A percentile compares a stretch with the other conserved stretches of the same genome.
These are phyloP conservation scores for Acer campestre DNA, from an alignment of 345 rosid species.

Conservation along the genomic window DNA sequence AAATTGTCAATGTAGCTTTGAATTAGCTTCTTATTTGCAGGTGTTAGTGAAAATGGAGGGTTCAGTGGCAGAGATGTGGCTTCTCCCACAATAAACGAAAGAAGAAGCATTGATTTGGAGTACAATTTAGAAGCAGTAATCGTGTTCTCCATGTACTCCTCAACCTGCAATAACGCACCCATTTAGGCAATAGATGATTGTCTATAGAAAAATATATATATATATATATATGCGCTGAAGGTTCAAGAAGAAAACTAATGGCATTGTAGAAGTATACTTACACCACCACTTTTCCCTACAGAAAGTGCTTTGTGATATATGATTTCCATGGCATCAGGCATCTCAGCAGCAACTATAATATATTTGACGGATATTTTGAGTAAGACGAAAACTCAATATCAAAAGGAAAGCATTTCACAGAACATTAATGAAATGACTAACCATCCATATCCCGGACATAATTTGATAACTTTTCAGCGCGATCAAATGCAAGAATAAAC, in stretches of 20 bases:
- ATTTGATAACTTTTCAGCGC: conserved; percentile 57
- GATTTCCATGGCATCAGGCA: conserved; percentile 84
- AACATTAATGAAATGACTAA: conserved; percentile 33
- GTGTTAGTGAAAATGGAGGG: conserved; percentile 56
- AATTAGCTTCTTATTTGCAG: conserved; percentile 52
- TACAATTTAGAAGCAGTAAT: conserved; percentile 52
- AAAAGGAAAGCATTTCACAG: background rate
- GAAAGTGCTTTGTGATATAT: conserved; percentile 62
- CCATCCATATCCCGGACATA: conserved; percentile 56
- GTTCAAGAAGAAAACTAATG: conserved; percentile 6
- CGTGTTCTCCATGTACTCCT: conserved; percentile 60
- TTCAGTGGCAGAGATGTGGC: conserved; percentile 59
- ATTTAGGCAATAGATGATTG: background rate
- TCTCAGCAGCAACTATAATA: conserved; percentile 57
- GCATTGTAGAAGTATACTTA: conserved; percentile 31
- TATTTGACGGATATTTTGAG: conserved; percentile 16
- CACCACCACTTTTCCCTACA: conserved; percentile 64
- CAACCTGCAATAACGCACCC: conserved; percentile 45
- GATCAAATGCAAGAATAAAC: conserved; percentile 56
- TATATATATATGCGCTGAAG: too few relatives aligned
- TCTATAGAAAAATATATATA: too few relatives aligned
- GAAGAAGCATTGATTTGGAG: conserved; percentile 68
- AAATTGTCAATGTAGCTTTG: conserved; percentile 55
- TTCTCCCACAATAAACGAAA: conserved; percentile 64
- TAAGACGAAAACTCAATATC: conserved; percentile 19